Percentiles rank a stretch among this genome's conserved stretches.
phyloP scores from a whole-genome alignment of 2,329 filamentous ascomycete genomes.

The Metarhizium anisopliae region DNA sequence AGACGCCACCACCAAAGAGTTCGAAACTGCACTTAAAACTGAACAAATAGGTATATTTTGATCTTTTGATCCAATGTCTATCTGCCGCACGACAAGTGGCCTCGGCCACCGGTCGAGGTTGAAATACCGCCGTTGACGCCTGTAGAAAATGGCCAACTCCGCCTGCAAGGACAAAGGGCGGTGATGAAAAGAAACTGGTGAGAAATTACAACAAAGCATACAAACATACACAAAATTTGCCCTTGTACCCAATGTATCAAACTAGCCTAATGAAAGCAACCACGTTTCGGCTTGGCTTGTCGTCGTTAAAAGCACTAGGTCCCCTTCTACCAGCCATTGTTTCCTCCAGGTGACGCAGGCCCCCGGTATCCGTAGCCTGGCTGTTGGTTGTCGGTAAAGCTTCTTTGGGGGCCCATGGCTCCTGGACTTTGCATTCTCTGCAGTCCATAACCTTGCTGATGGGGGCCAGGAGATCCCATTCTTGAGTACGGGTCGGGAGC shows the following conservation, averaged over 20 bases:
- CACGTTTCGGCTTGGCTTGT: background rate
- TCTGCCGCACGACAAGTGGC: background rate
- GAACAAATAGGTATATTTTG: background rate
- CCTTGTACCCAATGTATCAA: background rate
- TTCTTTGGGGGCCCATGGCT: conserved; percentile 4
- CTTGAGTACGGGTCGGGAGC: conserved; percentile 3
- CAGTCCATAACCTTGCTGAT: conserved; percentile 6
- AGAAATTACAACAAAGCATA: background rate
- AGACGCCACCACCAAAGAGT: background rate
- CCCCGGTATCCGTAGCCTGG: conserved; percentile 4
- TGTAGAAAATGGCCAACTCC: background rate
- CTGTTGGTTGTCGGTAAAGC: conserved; percentile 8
- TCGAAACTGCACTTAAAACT: background rate
- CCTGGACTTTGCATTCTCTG: conserved; percentile 10
- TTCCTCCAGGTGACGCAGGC: background rate
- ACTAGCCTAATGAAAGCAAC: no score
- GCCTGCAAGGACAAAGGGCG: background rate
- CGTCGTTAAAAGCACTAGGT: background rate
- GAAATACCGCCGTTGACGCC: background rate
- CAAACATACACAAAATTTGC: background rate
- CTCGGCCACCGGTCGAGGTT: background rate
- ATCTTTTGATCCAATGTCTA: background rate
- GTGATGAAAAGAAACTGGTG: background rate
- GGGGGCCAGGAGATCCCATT: conserved; percentile 10
- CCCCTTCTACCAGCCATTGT: background rate